These are phyloP conservation scores for Saturnispora gosingensis DNA, from an alignment of 805 yeast genomes.

Conservation along the genomic window DNA sequence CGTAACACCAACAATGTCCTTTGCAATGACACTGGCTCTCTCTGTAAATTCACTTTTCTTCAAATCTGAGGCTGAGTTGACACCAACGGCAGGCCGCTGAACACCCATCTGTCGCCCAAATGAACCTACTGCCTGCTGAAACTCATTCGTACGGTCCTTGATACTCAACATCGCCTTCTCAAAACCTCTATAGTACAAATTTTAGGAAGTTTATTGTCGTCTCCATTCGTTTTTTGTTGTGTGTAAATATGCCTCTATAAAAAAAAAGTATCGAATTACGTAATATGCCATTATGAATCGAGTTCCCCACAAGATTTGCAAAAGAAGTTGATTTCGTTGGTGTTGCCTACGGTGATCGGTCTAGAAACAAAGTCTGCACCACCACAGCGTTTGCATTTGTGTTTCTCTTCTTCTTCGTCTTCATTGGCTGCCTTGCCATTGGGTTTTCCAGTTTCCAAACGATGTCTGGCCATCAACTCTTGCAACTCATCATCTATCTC, in stretches of 20 bases:
- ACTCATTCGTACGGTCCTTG: slow-evolving; percentile 86
- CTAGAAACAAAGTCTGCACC: slow-evolving; percentile 20
- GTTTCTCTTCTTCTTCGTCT: background rate
- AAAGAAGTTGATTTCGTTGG: slow-evolving; percentile 18
- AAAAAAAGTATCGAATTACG: background rate
- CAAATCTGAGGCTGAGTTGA: background rate
- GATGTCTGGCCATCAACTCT: slow-evolving; percentile 1
- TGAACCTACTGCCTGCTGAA: slow-evolving; percentile 81
- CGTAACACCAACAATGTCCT: slow-evolving; percentile 81
- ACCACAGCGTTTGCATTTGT: slow-evolving; percentile 17
- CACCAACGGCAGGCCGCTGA: slow-evolving; percentile 12
- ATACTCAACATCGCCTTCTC: slow-evolving; percentile 25
- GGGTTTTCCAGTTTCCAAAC: background rate
- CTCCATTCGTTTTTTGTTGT: background rate
- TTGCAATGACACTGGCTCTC: slow-evolving; percentile 75
- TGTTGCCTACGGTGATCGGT: slow-evolving; percentile 12
- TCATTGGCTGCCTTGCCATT: background rate
- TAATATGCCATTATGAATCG: background rate
- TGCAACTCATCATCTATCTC: slow-evolving; percentile 7
- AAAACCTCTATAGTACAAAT: background rate
- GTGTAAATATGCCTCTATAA: background rate
- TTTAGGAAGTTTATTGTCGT: background rate
- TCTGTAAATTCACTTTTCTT: slow-evolving; percentile 51
- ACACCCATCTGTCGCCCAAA: slow-evolving; percentile 40
- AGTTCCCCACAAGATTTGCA: slow-evolving; percentile 24